These are phyloP conservation scores for Solanum ahanhuiri DNA, from an alignment of 257 asterid species.

Conservation along the genomic window DNA sequence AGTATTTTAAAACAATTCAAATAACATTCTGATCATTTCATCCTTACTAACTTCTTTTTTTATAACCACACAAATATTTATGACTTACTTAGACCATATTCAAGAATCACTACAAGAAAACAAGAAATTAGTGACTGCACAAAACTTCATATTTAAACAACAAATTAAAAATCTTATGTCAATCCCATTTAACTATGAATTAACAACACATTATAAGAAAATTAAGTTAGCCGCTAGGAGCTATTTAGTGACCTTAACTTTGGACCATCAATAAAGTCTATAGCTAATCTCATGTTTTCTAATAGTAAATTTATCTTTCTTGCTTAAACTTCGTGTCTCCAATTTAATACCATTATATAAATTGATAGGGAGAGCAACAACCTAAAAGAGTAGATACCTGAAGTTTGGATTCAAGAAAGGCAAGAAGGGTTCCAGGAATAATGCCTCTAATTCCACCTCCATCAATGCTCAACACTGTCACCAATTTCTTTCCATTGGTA, in stretches of 20 bases:
- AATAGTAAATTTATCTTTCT: background rate
- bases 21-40: background rate
- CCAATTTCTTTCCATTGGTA: constrained; percentile 26
- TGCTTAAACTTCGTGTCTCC: background rate
- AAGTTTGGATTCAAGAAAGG: constrained; percentile 50
- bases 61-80: background rate
- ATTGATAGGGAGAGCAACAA: background rate
- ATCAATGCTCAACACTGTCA: constrained; percentile 46
- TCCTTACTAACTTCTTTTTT: background rate
- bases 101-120: background rate
- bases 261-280: background rate
- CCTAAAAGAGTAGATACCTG: constrained; percentile 21
- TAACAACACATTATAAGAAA: too few relatives aligned
- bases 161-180: background rate
- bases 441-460: constrained; percentile 64
- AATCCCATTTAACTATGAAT: too few relatives aligned
- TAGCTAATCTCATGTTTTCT: background rate
- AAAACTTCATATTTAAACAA: too few relatives aligned
- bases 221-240: too few relatives aligned
- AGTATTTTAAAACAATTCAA: too few relatives aligned
- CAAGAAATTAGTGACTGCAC: background rate
- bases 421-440: constrained; percentile 38
- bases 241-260: background rate
- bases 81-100: background rate
- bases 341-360: background rate